Percentiles rank a stretch among this genome's conserved stretches.
phyloP scores from a whole-genome alignment of 805 yeast genomes.

The Blastobotrys muscicola region DNA sequence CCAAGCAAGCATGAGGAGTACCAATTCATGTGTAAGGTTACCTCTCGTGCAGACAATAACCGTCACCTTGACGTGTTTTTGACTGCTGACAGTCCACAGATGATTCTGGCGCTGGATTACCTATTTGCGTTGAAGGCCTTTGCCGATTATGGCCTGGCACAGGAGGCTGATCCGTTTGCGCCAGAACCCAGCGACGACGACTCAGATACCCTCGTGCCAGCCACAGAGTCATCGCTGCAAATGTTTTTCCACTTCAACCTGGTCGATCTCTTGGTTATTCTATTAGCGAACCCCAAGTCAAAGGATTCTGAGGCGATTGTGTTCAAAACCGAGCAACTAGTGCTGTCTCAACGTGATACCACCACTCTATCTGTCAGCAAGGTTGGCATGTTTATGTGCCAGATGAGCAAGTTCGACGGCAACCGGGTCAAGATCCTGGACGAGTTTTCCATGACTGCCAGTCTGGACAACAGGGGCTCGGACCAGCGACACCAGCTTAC shows the following conservation, averaged over 20 bases:
- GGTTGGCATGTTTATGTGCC: conserved; percentile 77
- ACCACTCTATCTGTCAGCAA: conserved; percentile 60
- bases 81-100: conserved; percentile 70
- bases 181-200: conserved; percentile 4
- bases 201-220: conserved; percentile 8
- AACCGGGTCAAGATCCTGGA: conserved; percentile 67
- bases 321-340: conserved; percentile 72
- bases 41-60: conserved; percentile 2
- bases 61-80: conserved; percentile 43
- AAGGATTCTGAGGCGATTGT: conserved; percentile 78
- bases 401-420: conserved; percentile 58
- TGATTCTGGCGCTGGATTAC: conserved; percentile 79
- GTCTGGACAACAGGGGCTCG: conserved; percentile 64
- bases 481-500: conserved; percentile 50
- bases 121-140: conserved; percentile 65
- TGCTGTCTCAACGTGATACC: conserved; percentile 59
- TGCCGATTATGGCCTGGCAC: conserved; percentile 39
- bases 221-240: not conserved
- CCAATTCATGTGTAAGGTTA: conserved; percentile 57
- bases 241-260: conserved; percentile 45
- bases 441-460: conserved; percentile 73
- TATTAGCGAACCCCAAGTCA: conserved; percentile 70
- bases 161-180: conserved; percentile 1
- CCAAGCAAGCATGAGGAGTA: conserved; percentile 48
- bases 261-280: conserved; percentile 63